Percentiles rank a stretch among this genome's conserved stretches.
Conservation (phyloP, 345 rosid species). For the Ceriops zippeliana region DNA sequence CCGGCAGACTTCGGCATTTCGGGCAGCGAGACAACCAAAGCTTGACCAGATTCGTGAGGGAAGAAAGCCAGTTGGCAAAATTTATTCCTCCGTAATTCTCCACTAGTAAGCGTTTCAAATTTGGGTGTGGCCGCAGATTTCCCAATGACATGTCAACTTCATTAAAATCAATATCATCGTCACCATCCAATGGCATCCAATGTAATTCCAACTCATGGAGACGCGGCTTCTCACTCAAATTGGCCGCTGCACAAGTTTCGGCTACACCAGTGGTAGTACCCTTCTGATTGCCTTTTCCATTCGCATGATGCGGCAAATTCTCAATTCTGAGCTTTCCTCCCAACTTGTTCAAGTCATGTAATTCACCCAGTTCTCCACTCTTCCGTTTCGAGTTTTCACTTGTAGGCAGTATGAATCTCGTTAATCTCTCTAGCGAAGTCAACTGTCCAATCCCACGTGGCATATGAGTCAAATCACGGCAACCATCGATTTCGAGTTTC, state of each 20-base stretch:
- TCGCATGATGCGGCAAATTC: constrained; percentile 1
- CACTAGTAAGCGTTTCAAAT: constrained; percentile 11
- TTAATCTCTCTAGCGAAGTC: constrained; percentile 20
- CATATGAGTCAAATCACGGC: too few relatives aligned
- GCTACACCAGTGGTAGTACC: too few relatives aligned
- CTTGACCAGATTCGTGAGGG: neutral
- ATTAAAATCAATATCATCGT: neutral
- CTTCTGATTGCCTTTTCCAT: neutral
- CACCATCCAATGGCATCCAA: neutral
- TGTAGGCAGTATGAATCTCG: constrained; percentile 5
- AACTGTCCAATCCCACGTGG: constrained; percentile 7
- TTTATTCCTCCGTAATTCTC: constrained; percentile 11
- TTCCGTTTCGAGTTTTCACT: neutral
- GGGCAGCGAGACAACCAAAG: neutral
- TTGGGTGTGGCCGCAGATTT: constrained; percentile 13
- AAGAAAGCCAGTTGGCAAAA: constrained; percentile 12
- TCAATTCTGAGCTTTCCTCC: constrained; percentile 4
- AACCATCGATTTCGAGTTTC: too few relatives aligned
- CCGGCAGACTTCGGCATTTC: constrained; percentile 7
- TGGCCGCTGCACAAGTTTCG: neutral
- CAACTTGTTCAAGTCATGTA: constrained; percentile 14
- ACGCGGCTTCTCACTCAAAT: constrained; percentile 14
- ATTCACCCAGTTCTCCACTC: constrained; percentile 11
- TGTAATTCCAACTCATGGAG: constrained; percentile 6
- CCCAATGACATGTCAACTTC: constrained; percentile 1